Base-by-base conservation (phyloP, 352 stramenopile species). In the Albugo laibachii region DNA sequence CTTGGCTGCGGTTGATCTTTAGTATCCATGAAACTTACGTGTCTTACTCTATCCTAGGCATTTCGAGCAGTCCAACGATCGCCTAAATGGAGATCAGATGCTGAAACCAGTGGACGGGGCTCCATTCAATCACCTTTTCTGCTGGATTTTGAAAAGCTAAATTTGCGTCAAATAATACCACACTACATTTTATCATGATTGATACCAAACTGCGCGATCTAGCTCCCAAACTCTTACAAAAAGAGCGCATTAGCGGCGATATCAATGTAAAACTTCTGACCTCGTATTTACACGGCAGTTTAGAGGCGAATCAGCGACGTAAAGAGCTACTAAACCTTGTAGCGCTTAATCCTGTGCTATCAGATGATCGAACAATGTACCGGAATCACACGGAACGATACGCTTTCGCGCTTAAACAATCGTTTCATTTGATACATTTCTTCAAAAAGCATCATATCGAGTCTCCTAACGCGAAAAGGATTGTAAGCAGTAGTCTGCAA, bases 51-150 rank as follows among this genome's bases (percentile, higher is more conserved):
- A 43, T 24, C 16, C 38, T 19, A 43, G 38, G 16, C 8, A 19
- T 8, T 19, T 43, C 3, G 8, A 24, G 16, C 38, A 24, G 16
- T 43, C 38, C 3, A 3, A 3, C 20, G 36, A 16, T 41, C 14
- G 14, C 36, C 36, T 24, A 47, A 13, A 27, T 48, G 44, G 3
- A 48, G 19, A 48, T 24, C 41, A 35, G 43, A 48, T 35, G n/a
- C 41, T 8, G 3, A 39, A 48, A 48, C 4, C 8, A 20, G 44
- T 48, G n/a, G 19, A 2, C 6, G 19, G 38, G 38, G 8, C 16
- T 3, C 38, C 50, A 49, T 80, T 78, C 55, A 80, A 81, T 41
- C 80, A 69, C 11, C 66, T 69, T 49, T 83, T 68, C 6, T 67
- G 80, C 57, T 47, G 47, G 42, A 14, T 41, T 16, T 41, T 14